These are phyloP conservation scores for Cladosporium halotolerans DNA, from an alignment of 2,329 filamentous ascomycete species.

Conservation along the genomic window DNA sequence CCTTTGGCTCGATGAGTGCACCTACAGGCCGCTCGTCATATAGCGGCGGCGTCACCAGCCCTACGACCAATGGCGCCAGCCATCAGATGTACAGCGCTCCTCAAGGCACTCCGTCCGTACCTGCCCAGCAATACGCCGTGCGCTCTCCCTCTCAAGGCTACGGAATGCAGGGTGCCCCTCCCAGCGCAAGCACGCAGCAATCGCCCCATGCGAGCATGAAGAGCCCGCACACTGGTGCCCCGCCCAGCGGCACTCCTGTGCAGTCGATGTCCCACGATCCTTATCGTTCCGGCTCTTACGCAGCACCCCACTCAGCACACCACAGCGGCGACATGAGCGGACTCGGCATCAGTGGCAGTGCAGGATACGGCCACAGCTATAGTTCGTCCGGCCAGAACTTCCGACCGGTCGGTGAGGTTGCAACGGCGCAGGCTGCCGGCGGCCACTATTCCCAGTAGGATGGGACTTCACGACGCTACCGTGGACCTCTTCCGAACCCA, in stretches of 20 bases:
- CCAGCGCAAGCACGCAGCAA: constrained; percentile 22
- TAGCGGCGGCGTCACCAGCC: constrained; percentile 17
- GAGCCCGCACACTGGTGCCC: constrained; percentile 20
- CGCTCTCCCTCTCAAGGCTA: constrained; percentile 27
- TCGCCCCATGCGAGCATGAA: constrained; percentile 25
- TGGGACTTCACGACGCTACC: not conserved
- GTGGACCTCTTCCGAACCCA: no score
- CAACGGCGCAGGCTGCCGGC: constrained; percentile 17
- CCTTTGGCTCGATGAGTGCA: constrained; percentile 21
- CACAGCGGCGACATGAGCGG: constrained; percentile 25
- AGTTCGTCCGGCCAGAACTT: constrained; percentile 18
- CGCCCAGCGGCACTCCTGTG: constrained; percentile 7
- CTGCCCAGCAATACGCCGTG: constrained; percentile 24
- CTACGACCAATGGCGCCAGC: constrained; percentile 20
- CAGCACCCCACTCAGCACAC: constrained; percentile 21
- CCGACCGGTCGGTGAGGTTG: constrained; percentile 12
- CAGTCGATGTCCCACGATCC: constrained; percentile 6
- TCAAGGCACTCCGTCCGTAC: constrained; percentile 3
- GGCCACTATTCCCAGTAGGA: constrained; percentile 8
- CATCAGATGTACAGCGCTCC: constrained; percentile 23
- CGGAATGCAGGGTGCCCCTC: constrained; percentile 23
- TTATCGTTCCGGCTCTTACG: constrained; percentile 9
- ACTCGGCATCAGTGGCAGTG: constrained; percentile 24
- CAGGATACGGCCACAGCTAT: constrained; percentile 20
- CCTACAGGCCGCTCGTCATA: constrained; percentile 22